Base-by-base conservation (phyloP, 202 grass and related monocot species). In the Elaeis oleifera region DNA sequence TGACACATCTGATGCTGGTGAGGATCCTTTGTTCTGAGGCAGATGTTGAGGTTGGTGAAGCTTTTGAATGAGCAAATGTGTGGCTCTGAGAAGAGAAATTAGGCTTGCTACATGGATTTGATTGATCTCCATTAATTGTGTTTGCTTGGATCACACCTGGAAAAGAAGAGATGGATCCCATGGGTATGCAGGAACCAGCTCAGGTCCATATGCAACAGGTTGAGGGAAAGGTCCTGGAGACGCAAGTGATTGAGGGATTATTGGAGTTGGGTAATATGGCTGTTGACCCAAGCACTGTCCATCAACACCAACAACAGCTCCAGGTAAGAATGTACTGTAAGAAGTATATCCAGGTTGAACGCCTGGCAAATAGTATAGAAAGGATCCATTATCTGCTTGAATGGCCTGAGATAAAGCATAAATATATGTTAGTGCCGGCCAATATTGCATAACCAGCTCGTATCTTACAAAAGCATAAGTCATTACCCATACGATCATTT, bases 331-430 rank as follows among this genome's bases (percentile, higher is more conserved):
- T 0, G 78, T 69, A 71, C 50, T 70, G 50, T 79, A 84, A 58
- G 68, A 70, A 67, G 29, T 53, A 65, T 84, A 90, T 70, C 80
- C 90, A 74, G 80, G 69, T 87, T 95, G 75, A 71, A 80, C 81
- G 13, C 84, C 83, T 21, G 80, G 80, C 26, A 87, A 5, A 64
- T 84, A 78, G 59, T 88, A 90, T 48, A 82, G 51, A 75, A 85
- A 80, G 48, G 86, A 84, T 17, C 86, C 86, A 74, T 77, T 85
- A 69, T 95, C 90, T 84, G 69, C 71, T 75, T 87, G 90, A 81
- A 82, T 71, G 7, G 79, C 72, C 90, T 95, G 80, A 85, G 79
- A 85, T 6, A 29, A 62, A 73, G 57, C 57, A 58, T 70, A 69
- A 79, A 29, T 55, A 13, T 13, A 44, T 44, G 36, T 44, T 44